A percentile compares a stretch with the other conserved stretches of the same genome.
phyloP scores from a whole-genome alignment of 108 stramenopile species.

The Parmales sp. region DNA sequence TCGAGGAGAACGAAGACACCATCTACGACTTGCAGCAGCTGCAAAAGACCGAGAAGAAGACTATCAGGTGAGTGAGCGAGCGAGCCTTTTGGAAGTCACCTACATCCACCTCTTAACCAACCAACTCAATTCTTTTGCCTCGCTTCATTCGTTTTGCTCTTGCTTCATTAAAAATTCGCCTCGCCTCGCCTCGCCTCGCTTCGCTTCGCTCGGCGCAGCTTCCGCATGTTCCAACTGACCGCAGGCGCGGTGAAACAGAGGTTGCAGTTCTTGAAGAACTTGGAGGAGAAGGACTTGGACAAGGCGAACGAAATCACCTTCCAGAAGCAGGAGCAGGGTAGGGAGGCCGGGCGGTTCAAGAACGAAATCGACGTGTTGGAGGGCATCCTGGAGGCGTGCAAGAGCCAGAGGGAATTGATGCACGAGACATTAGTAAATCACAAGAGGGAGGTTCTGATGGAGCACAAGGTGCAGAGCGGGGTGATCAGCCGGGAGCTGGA shows the following conservation, averaged over 20 bases:
- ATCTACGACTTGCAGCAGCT: conserved; percentile 10
- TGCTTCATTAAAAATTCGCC: too few relatives aligned
- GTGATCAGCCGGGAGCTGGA: conserved; percentile 12
- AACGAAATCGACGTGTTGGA: not conserved
- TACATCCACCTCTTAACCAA: too few relatives aligned
- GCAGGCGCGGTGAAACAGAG: not conserved
- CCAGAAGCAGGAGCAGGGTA: not conserved
- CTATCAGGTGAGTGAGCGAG: not conserved
- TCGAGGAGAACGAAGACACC: conserved; percentile 10
- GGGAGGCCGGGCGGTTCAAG: not conserved
- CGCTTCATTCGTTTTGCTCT: too few relatives aligned
- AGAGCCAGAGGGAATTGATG: conserved; percentile 6
- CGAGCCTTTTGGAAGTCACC: too few relatives aligned
- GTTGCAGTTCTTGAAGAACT: not conserved
- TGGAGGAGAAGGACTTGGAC: conserved; percentile 8
- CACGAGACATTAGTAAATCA: conserved; percentile 17
- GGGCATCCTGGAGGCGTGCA: conserved; percentile 2
- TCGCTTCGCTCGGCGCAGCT: too few relatives aligned
- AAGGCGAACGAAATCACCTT: conserved; percentile 2
- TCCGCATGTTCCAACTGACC: not conserved
- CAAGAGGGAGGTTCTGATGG: conserved; percentile 14
- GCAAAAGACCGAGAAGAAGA: not conserved
- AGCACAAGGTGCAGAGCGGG: conserved; percentile 10
- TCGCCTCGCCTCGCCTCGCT: too few relatives aligned
- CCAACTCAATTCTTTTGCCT: too few relatives aligned